phyloP scores from a whole-genome alignment of 257 asterid genomes.

The Primulina eburnea region DNA sequence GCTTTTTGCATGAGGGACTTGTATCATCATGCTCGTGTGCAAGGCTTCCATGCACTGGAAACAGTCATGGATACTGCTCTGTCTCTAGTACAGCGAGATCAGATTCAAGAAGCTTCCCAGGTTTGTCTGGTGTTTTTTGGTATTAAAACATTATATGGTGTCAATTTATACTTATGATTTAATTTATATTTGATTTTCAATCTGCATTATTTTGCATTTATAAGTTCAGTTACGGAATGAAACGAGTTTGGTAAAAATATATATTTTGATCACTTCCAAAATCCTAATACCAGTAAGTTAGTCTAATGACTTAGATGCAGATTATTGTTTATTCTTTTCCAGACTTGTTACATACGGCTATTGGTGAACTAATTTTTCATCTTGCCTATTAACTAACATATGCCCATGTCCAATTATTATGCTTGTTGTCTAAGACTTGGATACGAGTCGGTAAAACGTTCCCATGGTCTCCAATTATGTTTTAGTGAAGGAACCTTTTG shows the following conservation, averaged over 20 bases:
- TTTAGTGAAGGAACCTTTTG: conserved; percentile 12
- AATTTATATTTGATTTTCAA: conserved; percentile 11
- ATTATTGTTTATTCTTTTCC: neutral
- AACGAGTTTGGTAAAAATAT: neutral
- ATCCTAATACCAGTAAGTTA: neutral
- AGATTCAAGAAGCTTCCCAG: conserved; percentile 81
- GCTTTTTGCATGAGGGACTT: conserved; percentile 71
- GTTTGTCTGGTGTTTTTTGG: conserved; percentile 39
- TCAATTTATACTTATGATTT: conserved; percentile 8
- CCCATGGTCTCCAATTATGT: conserved; percentile 13
- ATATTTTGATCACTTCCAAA: neutral
- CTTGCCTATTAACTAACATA: neutral
- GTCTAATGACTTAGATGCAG: neutral
- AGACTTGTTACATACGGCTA: neutral
- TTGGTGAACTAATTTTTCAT: conserved; percentile 6
- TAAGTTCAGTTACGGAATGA: conserved; percentile 7
- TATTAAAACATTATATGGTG: conserved; percentile 11
- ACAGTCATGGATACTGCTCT: conserved; percentile 69
- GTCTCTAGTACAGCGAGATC: conserved; percentile 66
- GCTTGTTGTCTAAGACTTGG: neutral
- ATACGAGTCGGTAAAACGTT: conserved; percentile 12
- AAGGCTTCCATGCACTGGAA: conserved; percentile 75
- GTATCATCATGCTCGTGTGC: conserved; percentile 81
- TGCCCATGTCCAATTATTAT: neutral
- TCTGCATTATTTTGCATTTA: conserved; percentile 19